These are phyloP conservation scores for Elymus sibiricus DNA, from an alignment of 176 grass and related monocot species.

Conservation along the genomic window DNA sequence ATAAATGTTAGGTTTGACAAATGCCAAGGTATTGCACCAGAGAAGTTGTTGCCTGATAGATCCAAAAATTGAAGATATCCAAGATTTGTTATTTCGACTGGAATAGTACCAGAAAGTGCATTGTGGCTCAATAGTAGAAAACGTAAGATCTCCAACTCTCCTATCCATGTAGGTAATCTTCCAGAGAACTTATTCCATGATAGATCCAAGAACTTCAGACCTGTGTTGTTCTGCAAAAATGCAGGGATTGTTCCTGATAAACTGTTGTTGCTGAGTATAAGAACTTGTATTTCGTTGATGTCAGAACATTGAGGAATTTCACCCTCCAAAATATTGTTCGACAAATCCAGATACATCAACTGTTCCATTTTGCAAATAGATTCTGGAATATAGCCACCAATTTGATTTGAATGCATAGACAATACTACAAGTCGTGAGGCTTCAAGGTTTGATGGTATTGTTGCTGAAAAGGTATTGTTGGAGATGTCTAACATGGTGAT, in stretches of 20 bases:
- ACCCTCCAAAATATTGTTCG: conserved; percentile 1
- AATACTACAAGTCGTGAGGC: no score
- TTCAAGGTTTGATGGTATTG: no score
- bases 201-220: neutral
- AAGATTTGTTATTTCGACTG: neutral
- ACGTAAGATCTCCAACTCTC: neutral
- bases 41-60: neutral
- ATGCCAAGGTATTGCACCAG: neutral
- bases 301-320: conserved; percentile 5
- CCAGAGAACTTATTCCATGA: neutral
- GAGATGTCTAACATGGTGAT: neutral
- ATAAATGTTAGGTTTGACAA: neutral
- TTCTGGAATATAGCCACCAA: no score
- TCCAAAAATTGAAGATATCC: neutral
- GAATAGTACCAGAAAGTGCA: neutral
- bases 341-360: neutral
- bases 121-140: neutral
- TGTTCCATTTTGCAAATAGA: no score
- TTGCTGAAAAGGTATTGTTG: no score
- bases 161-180: neutral
- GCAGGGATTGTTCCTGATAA: conserved; percentile 25
- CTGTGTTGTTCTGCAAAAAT: neutral
- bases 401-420: no score
- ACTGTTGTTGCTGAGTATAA: conserved; percentile 17
- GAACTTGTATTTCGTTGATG: neutral